A percentile compares a stretch with the other conserved stretches of the same genome.
These are phyloP conservation scores for Russula griseocarnosa DNA, from an alignment of 768 basidiomycete genomes.

Conservation along the genomic window DNA sequence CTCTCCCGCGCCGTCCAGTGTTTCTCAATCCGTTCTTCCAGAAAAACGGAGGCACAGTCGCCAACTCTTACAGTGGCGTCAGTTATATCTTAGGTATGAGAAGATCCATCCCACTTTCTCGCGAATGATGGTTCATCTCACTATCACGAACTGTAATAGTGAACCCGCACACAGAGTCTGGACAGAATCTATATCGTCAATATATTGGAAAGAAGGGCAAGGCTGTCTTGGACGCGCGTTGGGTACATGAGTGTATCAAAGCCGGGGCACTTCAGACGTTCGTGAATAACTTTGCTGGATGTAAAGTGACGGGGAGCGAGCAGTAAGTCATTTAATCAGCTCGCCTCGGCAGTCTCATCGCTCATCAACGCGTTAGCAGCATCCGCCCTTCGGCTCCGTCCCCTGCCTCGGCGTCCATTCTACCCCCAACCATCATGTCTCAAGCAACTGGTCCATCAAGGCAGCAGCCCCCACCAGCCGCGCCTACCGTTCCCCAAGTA, in stretches of 20 bases:
- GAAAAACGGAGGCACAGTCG: conserved; percentile 75
- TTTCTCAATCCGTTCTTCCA: conserved; percentile 33
- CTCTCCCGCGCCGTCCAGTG: background rate
- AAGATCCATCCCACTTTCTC: background rate
- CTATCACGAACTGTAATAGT: conserved; percentile 42
- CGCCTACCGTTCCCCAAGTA: conserved; percentile 27
- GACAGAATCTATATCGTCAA: conserved; percentile 76
- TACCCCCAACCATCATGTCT: conserved; percentile 16
- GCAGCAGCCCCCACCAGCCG: conserved; percentile 24
- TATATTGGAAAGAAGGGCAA: conserved; percentile 78
- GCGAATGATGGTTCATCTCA: background rate
- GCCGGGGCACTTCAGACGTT: conserved; percentile 67
- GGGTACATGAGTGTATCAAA: conserved; percentile 77
- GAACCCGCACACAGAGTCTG: conserved; percentile 72
- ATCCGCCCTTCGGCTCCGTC: conserved; percentile 13
- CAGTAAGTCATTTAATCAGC: conserved; percentile 42
- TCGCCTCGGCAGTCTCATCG: conserved; percentile 22
- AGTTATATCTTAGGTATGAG: conserved; percentile 72
- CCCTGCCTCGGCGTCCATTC: conserved; percentile 21
- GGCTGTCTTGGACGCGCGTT: conserved; percentile 65
- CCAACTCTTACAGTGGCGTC: conserved; percentile 73
- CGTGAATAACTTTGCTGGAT: conserved; percentile 72
- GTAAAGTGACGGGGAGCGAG: conserved; percentile 74
- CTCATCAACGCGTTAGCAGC: background rate
- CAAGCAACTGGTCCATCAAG: conserved; percentile 24